These are phyloP conservation scores for Protostelium mycophagum DNA, from an alignment of 78 protist genomes.

Conservation along the genomic window DNA sequence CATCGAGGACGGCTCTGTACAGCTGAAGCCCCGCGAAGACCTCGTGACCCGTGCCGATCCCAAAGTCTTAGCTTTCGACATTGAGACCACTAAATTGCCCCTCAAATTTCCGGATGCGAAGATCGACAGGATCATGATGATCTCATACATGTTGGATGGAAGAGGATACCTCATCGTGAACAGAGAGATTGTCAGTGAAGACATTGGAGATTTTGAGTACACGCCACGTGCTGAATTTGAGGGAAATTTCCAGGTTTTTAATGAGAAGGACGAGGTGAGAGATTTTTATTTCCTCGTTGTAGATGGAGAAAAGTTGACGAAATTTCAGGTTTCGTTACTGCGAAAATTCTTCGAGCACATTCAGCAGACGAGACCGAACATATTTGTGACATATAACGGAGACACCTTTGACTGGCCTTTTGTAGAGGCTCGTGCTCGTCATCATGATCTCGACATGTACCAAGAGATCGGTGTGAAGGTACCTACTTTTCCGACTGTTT, in stretches of 20 bases:
- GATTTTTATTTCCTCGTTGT: neutral
- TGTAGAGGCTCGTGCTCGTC: constrained; percentile 82
- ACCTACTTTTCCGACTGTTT: neutral
- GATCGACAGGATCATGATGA: constrained; percentile 93
- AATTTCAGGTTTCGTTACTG: constrained; percentile 37
- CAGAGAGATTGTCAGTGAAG: constrained; percentile 89
- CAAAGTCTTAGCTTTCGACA: constrained; percentile 96
- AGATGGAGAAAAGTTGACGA: neutral
- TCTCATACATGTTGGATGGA: constrained; percentile 96
- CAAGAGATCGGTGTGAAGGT: constrained; percentile 60
- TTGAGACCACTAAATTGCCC: constrained; percentile 95
- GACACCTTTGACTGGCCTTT: constrained; percentile 99
- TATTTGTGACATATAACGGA: constrained; percentile 98
- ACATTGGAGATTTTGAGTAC: constrained; percentile 94
- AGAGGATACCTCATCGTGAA: constrained; percentile 93
- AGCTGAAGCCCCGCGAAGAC: constrained; percentile 13
- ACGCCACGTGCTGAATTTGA: constrained; percentile 91
- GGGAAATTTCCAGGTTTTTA: constrained; percentile 89
- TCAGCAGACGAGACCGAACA: constrained; percentile 68
- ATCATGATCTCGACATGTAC: constrained; percentile 60
- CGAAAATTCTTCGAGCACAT: constrained; percentile 75
- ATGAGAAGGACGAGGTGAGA: constrained; percentile 76
- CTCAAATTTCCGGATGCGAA: constrained; percentile 93
- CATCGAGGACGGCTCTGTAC: neutral
- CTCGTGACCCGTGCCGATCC: constrained; percentile 76